Conservation (phyloP, 2,329 filamentous ascomycete species). For the Xylariaceae sp. region DNA sequence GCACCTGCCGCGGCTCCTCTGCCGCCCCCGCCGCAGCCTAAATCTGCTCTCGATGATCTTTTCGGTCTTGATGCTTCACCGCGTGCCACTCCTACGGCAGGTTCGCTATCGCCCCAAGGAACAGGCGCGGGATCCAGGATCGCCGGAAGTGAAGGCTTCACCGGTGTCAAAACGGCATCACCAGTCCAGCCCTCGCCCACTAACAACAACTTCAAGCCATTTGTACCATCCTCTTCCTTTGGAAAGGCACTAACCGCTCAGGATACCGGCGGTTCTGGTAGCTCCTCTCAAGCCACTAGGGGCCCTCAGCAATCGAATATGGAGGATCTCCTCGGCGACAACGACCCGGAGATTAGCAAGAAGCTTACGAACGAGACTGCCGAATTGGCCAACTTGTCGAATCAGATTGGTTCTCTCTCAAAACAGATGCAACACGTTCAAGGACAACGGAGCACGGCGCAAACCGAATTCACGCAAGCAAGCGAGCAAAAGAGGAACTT, state of each 20-base stretch:
- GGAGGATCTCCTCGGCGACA: conserved; percentile 87
- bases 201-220: conserved; percentile 70
- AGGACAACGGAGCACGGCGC: conserved; percentile 69
- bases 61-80: conserved; percentile 78
- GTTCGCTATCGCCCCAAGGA: conserved; percentile 66
- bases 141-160: conserved; percentile 58
- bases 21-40: conserved; percentile 46
- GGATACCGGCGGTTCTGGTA: conserved; percentile 59
- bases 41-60: conserved; percentile 85
- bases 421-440: conserved; percentile 95
- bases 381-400: conserved; percentile 91
- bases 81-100: conserved; percentile 52
- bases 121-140: conserved; percentile 38
- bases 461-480: conserved; percentile 76
- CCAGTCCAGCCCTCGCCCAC: conserved; percentile 45
- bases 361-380: conserved; percentile 84
- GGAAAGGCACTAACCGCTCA: conserved; percentile 76
- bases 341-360: conserved; percentile 81
- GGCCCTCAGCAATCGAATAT: conserved; percentile 19
- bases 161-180: conserved; percentile 50
- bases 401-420: conserved; percentile 84
- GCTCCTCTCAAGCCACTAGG: conserved; percentile 36
- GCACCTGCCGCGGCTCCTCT: conserved; percentile 22
- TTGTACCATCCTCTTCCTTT: conserved; percentile 87
- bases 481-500: conserved; percentile 88